Evolutionary conservation across 805 yeast genomes (phyloP).

Genomic region (Pichia thaimueangensis): DNA sequence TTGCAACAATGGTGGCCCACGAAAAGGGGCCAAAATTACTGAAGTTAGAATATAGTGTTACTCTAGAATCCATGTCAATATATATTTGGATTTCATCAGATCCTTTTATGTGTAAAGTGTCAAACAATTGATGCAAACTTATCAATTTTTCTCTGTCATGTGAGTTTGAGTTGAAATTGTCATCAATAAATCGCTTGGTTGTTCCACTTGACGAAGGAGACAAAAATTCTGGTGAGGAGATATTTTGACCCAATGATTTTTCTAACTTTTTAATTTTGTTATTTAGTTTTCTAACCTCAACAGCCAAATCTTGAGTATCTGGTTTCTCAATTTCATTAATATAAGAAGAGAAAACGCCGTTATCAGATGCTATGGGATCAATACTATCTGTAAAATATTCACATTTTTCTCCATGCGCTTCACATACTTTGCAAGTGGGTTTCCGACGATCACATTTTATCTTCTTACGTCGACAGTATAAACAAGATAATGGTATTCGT

Average conservation of each 20-base stretch:
- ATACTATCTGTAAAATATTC: constrained; percentile 26
- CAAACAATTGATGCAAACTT: not conserved
- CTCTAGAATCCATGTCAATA: constrained; percentile 36
- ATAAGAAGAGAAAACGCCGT: not conserved
- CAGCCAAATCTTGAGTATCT: too few species aligned
- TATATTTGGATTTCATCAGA: constrained; percentile 38
- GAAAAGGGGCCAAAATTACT: constrained; percentile 46
- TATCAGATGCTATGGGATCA: not conserved
- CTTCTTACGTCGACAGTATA: constrained; percentile 41
- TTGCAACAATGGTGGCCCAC: constrained; percentile 40
- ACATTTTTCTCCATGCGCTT: constrained; percentile 25
- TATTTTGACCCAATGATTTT: too few species aligned
- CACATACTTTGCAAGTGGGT: constrained; percentile 31
- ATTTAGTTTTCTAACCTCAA: not conserved
- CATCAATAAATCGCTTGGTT: not conserved
- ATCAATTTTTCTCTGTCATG: not conserved
- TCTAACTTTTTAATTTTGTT: not conserved
- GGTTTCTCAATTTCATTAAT: not conserved
- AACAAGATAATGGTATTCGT: constrained; percentile 37
- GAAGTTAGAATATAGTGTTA: constrained; percentile 33
- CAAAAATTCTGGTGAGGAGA: too few species aligned
- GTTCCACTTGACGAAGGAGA: too few species aligned
- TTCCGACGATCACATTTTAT: constrained; percentile 37
- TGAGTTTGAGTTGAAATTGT: too few species aligned
- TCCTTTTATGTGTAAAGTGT: constrained; percentile 17